phyloP scores from a whole-genome alignment of 2,329 filamentous ascomycete species.

The Fusarium paranaense region DNA sequence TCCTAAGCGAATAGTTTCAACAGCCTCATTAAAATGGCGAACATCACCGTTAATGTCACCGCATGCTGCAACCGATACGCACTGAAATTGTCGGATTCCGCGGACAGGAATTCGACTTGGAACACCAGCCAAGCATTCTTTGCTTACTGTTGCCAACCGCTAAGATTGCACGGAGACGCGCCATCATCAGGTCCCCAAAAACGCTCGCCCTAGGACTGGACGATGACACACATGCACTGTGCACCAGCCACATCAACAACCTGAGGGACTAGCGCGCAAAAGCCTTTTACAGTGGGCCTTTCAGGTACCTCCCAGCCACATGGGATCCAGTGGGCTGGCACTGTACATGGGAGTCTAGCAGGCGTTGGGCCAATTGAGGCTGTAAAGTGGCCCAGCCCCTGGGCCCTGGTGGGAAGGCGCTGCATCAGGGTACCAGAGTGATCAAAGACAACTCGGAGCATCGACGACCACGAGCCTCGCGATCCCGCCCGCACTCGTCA shows the following conservation, averaged over 20 bases:
- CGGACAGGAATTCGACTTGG: background rate
- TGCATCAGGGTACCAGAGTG: constrained; percentile 26
- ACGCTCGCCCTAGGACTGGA: background rate
- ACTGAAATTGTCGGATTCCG: background rate
- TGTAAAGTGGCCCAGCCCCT: constrained; percentile 37
- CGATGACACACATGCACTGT: constrained; percentile 18
- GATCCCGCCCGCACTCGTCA: constrained; percentile 20
- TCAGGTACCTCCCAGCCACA: constrained; percentile 40
- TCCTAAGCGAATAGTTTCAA: background rate
- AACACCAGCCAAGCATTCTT: background rate
- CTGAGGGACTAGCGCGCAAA: constrained; percentile 25
- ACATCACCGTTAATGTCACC: background rate
- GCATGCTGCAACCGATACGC: background rate
- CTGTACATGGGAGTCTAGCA: constrained; percentile 39
- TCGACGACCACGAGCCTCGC: constrained; percentile 27
- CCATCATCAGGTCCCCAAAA: constrained; percentile 1
- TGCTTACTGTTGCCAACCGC: background rate
- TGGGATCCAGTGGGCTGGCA: constrained; percentile 29
- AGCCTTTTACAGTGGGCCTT: constrained; percentile 30
- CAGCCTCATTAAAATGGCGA: background rate
- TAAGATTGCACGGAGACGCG: background rate
- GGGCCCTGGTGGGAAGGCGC: constrained; percentile 35
- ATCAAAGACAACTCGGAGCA: constrained; percentile 25
- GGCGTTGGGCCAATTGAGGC: constrained; percentile 38
- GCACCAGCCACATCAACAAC: constrained; percentile 39